phyloP scores from a whole-genome alignment of 2,329 filamentous ascomycete species.

The Daldinia eschscholtzii region DNA sequence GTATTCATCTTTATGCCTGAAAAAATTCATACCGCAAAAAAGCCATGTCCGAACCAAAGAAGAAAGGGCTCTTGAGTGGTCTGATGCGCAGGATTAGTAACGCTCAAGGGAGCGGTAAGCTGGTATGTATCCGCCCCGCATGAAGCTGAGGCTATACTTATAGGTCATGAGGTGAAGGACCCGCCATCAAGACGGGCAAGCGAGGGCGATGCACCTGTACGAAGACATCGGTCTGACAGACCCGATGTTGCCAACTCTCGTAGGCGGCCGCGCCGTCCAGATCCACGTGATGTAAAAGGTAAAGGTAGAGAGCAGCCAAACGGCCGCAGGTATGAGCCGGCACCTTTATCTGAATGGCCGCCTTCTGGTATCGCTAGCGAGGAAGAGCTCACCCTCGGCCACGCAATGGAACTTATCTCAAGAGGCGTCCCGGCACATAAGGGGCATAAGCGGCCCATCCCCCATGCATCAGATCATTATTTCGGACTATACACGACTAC shows the following conservation, averaged over 20 bases:
- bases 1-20: conserved; percentile 31
- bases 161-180: conserved; percentile 48
- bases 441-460: conserved; percentile 66
- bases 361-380: conserved; percentile 63
- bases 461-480: conserved; percentile 67
- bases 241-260: conserved; percentile 51
- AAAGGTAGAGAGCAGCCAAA: conserved; percentile 56
- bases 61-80: conserved; percentile 62
- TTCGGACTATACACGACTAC: conserved; percentile 68
- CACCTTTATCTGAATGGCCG: conserved; percentile 68
- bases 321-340: conserved; percentile 49
- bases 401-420: conserved; percentile 70
- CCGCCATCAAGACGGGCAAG: conserved; percentile 51
- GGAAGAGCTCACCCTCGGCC: conserved; percentile 65
- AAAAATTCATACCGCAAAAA: conserved; percentile 30
- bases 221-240: conserved; percentile 41
- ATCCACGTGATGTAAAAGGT: conserved; percentile 55
- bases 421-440: conserved; percentile 68
- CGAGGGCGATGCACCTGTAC: conserved; percentile 52
- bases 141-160: conserved; percentile 38
- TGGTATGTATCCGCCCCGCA: conserved; percentile 49
- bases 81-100: conserved; percentile 64
- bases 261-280: conserved; percentile 59
- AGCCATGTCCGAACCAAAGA: conserved; percentile 53
- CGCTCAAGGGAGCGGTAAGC: conserved; percentile 54